Percentiles rank a stretch among this genome's conserved stretches.
phyloP scores from a whole-genome alignment of 179 eudicot species.

The Nepenthes alata region DNA sequence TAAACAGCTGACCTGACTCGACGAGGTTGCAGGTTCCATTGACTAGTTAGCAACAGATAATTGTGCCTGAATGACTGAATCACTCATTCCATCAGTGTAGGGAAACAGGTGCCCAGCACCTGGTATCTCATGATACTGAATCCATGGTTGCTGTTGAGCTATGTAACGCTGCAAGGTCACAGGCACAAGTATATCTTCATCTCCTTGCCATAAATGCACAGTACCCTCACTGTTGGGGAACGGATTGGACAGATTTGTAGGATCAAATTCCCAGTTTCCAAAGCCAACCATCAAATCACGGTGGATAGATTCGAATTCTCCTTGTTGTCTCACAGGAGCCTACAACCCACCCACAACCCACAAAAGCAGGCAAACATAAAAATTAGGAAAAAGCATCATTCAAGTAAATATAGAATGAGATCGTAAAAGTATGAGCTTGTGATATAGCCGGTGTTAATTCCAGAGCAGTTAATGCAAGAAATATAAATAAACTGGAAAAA shows the following conservation, averaged over 20 bases:
- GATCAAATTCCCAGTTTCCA: constrained; percentile 38
- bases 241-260: constrained; percentile 23
- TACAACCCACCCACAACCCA: not conserved
- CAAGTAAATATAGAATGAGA: too few species aligned
- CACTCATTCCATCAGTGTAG: constrained; percentile 20
- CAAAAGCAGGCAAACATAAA: too few species aligned
- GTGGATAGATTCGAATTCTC: constrained; percentile 25
- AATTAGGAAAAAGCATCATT: too few species aligned
- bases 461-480: too few species aligned
- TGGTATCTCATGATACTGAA: constrained; percentile 21
- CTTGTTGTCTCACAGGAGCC: constrained; percentile 31
- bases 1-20: not conserved
- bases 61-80: constrained; percentile 27
- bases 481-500: too few species aligned
- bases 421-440: too few species aligned
- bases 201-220: constrained; percentile 41
- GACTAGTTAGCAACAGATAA: constrained; percentile 16
- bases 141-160: constrained; percentile 22
- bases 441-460: too few species aligned
- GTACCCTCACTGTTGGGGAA: constrained; percentile 22
- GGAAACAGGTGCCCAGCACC: constrained; percentile 38
- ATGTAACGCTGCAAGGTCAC: constrained; percentile 18
- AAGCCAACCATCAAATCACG: constrained; percentile 30
- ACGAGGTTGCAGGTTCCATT: not conserved
- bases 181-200: constrained; percentile 31